Base-by-base conservation (phyloP, 2,329 filamentous ascomycete species). In the Arthrobotrys iridis region DNA sequence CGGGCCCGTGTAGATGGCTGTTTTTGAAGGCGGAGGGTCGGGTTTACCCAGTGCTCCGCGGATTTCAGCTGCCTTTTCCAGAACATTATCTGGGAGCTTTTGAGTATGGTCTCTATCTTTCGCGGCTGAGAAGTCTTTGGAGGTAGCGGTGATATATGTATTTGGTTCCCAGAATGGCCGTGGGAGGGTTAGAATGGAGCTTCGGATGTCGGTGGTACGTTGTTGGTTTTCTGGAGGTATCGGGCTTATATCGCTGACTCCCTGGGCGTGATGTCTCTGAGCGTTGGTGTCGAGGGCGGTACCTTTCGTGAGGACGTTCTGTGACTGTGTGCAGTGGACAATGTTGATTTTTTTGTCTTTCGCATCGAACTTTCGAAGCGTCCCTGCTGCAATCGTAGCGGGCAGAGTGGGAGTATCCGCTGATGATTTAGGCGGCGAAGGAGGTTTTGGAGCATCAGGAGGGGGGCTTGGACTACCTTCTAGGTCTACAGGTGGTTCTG, bases 161-260 rank as follows among this genome's bases (percentile, higher is more conserved):
- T 58, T 74, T 40, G n/a, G 30, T 28, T 74, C 70, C 70, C 70
- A 74, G 55, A 67, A 74, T 6, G 70, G 70, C 0, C 70, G 62
- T 1, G 52, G 7, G 18, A 74, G 35, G 13, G 13, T 41, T 24
- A 1, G 41, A 0, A 67, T n/a, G 2, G 33, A n/a, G 8, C 15
- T 10, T 11, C 4, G 11, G 11, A 67, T 37, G 8, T 63, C 41
- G 8, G 15, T n/a, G 26, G 33, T 63, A 26, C 11, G 52, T 18
- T 28, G n/a, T 33, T 18, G 30, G 11, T 60, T 11, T 4, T 37
- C 52, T 5, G 40, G 41, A 1, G 60, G 20, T 13, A 60, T 18
- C 6, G 13, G 10, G 10, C 35, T 46, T 43, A 72, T 28, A 10
- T 43, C 8, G 52, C 60, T 28, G 4, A 65, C 43, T 1, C 68